Conservation (phyloP, 306 rosid genomes). For the Castanea crenata region DNA sequence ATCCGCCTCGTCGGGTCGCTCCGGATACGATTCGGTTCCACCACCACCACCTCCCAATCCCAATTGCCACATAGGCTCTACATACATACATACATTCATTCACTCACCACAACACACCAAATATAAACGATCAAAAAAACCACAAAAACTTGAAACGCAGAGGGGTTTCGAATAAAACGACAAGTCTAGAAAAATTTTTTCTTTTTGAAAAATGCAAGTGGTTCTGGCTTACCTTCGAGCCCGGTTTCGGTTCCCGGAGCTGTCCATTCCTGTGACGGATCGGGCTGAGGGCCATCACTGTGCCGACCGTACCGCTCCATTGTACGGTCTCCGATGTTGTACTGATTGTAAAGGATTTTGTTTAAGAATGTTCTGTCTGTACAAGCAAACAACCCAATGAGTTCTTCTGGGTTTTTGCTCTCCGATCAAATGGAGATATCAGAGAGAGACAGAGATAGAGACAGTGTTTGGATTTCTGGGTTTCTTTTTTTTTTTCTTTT, state of each 20-base stretch:
- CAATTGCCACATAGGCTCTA: conserved; percentile 65
- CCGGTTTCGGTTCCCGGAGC: conserved; percentile 46
- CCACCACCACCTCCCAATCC: conserved; percentile 48
- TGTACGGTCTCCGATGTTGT: conserved; percentile 49
- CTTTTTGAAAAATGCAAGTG: conserved; percentile 40
- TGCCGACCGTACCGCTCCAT: conserved; percentile 87
- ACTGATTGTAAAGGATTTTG: conserved; percentile 27
- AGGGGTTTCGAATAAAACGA: not conserved
- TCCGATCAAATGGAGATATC: conserved; percentile 57
- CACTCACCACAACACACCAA: conserved; percentile 9
- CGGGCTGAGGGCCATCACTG: conserved; percentile 72
- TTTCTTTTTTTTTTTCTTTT: not conserved
- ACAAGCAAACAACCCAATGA: too few species aligned
- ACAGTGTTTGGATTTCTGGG: conserved; percentile 42
- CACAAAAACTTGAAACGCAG: conserved; percentile 3
- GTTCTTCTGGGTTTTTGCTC: too few species aligned
- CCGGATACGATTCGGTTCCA: conserved; percentile 73
- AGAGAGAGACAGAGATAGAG: conserved; percentile 28
- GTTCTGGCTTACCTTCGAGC: conserved; percentile 51
- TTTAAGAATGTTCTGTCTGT: conserved; percentile 1
- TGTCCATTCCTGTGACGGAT: conserved; percentile 88
- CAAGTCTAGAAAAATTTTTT: not conserved
- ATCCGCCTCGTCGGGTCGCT: conserved; percentile 82
- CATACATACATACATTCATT: conserved; percentile 26
- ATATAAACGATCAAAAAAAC: conserved; percentile 38